Evolutionary conservation across 768 basidiomycete species (phyloP), one percentile per base, ranked within the genome.

Genomic region (Collybia mongolica): DNA sequence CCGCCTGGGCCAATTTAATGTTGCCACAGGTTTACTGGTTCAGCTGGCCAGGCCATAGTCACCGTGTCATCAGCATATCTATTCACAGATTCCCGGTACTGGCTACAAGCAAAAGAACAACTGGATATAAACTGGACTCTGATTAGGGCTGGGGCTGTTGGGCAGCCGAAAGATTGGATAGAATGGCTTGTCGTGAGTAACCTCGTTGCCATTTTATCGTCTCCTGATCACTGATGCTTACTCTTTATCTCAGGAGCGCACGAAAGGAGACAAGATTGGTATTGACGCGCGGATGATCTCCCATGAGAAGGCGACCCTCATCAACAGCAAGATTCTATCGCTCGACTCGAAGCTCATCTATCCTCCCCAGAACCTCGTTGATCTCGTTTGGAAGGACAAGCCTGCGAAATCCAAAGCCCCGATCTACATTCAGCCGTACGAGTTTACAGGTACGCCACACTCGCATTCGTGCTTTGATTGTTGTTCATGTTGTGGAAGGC

Each of bases 261-360:
- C 73, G 60, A 59, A 64, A 43, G 71, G 71, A 38, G 63, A 76
- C 22, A 74, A 81, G 58, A 81, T 95, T 43, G 93, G 93, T 11
- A 77, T 95, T 48, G 93, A 96, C 65, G 87, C 91, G 2, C 83
- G 89, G 14, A 86, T 93, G 81, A 69, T 94, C 48, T 80, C 90
- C 0, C 82, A 88, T 60, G 82, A 86, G 59, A 84, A 83, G 51
- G 87, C 86, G 12, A 72, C 77, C 8, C 68, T 74, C 39, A 70
- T 93, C 47, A 82, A 80, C 53, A 60, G 74, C 39, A 81, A 80
- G 55, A 74, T 93, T 6, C 66, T 65, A 17, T 37, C 70, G 38
- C 75, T 76, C 46, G 73, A 71, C 45, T 82, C 86, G 15, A 88
- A 86, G 65, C 74, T 95, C 52, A 75, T 86, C 17, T 93, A 86